These are phyloP conservation scores for Phytopythium sindhum DNA, from an alignment of 352 stramenopile species.

Conservation along the genomic window DNA sequence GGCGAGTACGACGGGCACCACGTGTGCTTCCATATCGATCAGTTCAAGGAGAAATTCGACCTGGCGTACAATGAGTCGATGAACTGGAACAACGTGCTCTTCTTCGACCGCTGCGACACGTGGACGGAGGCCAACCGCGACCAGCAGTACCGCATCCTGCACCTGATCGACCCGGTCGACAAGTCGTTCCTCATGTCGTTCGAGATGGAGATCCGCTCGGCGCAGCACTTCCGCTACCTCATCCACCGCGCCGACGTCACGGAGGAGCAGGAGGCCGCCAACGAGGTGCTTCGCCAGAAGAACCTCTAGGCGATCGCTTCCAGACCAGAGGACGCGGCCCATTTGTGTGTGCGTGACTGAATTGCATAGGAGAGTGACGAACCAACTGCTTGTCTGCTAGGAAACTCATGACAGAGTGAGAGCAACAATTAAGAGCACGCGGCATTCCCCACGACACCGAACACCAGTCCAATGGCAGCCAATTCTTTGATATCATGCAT, in stretches of 20 bases:
- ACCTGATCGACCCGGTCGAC: slow-evolving; percentile 60
- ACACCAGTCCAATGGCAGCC: slow-evolving; percentile 6
- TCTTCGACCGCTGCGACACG: slow-evolving; percentile 69
- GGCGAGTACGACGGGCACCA: slow-evolving; percentile 74
- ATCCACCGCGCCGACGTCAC: slow-evolving; percentile 58
- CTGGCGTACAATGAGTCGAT: slow-evolving; percentile 51
- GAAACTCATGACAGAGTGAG: neutral
- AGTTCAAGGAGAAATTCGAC: slow-evolving; percentile 66
- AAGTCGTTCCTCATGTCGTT: slow-evolving; percentile 64
- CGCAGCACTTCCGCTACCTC: slow-evolving; percentile 65
- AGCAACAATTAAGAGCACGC: neutral
- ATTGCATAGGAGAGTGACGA: neutral
- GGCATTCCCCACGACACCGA: neutral
- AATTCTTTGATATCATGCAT: neutral
- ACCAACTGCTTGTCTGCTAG: neutral
- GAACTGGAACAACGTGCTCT: slow-evolving; percentile 72
- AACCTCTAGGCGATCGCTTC: too few relatives aligned
- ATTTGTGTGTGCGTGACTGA: neutral
- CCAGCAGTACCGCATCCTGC: slow-evolving; percentile 71
- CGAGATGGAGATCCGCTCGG: slow-evolving; percentile 68
- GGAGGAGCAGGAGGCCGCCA: slow-evolving; percentile 43
- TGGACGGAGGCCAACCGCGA: slow-evolving; percentile 61
- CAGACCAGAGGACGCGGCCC: too few relatives aligned
- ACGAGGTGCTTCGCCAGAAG: slow-evolving; percentile 56
- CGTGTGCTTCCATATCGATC: slow-evolving; percentile 71